A percentile compares a stretch with the other conserved stretches of the same genome.
phyloP scores from a whole-genome alignment of 805 yeast genomes.

The Grigorovia yakushimaensis region DNA sequence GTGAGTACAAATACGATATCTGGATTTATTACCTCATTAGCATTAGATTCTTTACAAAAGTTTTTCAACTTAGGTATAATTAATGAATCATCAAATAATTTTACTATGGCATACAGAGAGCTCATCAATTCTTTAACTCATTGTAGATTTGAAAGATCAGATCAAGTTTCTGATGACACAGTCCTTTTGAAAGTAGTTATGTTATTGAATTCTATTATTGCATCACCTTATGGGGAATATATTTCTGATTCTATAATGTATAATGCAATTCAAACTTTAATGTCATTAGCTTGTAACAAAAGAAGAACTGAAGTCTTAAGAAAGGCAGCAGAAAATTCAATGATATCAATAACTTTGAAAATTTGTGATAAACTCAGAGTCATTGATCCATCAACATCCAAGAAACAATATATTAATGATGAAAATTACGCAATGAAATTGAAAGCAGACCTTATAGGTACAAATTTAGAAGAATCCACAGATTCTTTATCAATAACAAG shows the following conservation, averaged over 20 bases:
- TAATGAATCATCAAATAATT: conserved; percentile 45
- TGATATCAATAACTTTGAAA: conserved; percentile 57
- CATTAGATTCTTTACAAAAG: conserved; percentile 66
- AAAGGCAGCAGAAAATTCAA: conserved; percentile 77
- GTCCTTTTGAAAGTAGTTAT: conserved; percentile 75
- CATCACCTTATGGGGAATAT: conserved; percentile 53
- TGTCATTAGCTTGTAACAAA: conserved; percentile 86
- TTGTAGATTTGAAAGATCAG: conserved; percentile 92
- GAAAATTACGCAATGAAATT: conserved; percentile 16
- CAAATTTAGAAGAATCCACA: background rate
- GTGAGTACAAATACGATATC: conserved; percentile 78
- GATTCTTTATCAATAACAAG: background rate
- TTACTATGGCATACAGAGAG: conserved; percentile 44
- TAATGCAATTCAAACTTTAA: conserved; percentile 84
- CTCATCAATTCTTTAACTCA: conserved; percentile 61
- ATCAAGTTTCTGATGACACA: conserved; percentile 85
- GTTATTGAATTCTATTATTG: conserved; percentile 57
- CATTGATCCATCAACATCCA: conserved; percentile 6
- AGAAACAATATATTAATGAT: conserved; percentile 13
- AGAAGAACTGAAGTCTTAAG: conserved; percentile 83
- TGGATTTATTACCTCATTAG: conserved; percentile 75
- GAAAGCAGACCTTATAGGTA: conserved; percentile 15
- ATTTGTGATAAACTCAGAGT: conserved; percentile 54
- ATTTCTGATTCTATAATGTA: conserved; percentile 74
- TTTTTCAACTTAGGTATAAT: conserved; percentile 64